Evolutionary conservation across 768 basidiomycete species (phyloP).

Genomic region (Tephrocybe sp.): DNA sequence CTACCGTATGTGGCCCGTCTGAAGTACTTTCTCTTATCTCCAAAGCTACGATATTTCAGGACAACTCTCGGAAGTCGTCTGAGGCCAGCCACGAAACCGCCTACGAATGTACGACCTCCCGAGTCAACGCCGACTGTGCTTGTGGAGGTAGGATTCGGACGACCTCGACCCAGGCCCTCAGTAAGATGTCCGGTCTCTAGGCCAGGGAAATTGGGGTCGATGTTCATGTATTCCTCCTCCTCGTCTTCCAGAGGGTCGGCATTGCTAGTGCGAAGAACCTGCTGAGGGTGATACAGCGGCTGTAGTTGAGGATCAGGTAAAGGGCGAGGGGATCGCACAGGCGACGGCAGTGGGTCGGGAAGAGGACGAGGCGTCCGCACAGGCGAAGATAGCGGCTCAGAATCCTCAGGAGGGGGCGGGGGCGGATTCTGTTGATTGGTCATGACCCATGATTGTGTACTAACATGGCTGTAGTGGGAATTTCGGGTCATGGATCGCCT

Average conservation of each 20-base stretch:
- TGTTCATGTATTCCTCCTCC: conserved; percentile 31
- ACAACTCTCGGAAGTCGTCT: conserved; percentile 32
- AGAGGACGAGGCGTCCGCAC: conserved; percentile 28
- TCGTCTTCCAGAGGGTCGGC: conserved; percentile 23
- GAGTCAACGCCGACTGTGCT: not conserved
- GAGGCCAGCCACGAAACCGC: conserved; percentile 36
- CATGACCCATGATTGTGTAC: conserved; percentile 40
- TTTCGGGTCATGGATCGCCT: conserved; percentile 20
- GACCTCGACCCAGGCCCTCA: conserved; percentile 17
- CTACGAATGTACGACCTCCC: conserved; percentile 30
- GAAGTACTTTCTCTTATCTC: conserved; percentile 22
- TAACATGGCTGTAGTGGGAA: conserved; percentile 22
- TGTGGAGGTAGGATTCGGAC: conserved; percentile 1
- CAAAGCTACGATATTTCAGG: conserved; percentile 26
- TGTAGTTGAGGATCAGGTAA: conserved; percentile 29
- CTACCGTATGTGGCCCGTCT: conserved; percentile 23
- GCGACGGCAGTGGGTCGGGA: conserved; percentile 29
- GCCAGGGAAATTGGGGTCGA: conserved; percentile 20
- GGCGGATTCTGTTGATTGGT: conserved; percentile 31
- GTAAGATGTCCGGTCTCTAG: conserved; percentile 15
- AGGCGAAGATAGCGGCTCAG: conserved; percentile 18
- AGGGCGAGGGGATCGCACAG: conserved; percentile 28
- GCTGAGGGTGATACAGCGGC: conserved; percentile 10
- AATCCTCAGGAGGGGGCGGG: conserved; percentile 26
- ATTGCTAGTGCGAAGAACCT: conserved; percentile 19